Percentiles rank a stretch among this genome's conserved stretches.
phyloP scores from a whole-genome alignment of 2,329 filamentous ascomycete genomes.

The Aspergillus proliferans region DNA sequence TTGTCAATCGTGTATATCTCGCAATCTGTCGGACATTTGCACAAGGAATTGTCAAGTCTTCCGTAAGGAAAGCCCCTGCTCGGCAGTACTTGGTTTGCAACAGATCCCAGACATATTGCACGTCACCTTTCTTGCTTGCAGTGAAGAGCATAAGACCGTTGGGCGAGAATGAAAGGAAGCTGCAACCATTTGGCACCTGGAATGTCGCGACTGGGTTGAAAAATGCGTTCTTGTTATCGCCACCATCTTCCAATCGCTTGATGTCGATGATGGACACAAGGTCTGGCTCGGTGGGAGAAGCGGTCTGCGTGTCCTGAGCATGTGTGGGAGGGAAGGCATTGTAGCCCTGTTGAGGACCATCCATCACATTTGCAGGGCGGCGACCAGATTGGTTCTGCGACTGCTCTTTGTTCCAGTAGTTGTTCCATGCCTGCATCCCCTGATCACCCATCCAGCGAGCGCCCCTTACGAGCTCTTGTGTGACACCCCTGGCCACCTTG shows the following conservation, averaged over 20 bases:
- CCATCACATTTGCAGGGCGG: conserved; percentile 24
- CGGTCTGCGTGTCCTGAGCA: conserved; percentile 34
- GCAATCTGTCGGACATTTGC: conserved; percentile 70
- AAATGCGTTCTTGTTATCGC: conserved; percentile 28
- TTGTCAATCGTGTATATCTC: conserved; percentile 84
- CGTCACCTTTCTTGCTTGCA: conserved; percentile 44
- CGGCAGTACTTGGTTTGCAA: conserved; percentile 43
- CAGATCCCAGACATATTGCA: conserved; percentile 47
- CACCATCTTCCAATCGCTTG: conserved; percentile 36
- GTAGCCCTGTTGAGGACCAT: conserved; percentile 26
- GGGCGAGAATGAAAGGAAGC: conserved; percentile 44
- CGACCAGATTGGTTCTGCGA: conserved; percentile 21
- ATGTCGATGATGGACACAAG: conserved; percentile 43
- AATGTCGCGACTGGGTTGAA: conserved; percentile 40
- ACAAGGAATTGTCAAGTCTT: conserved; percentile 25
- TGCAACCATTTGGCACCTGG: conserved; percentile 44
- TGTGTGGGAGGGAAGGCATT: conserved; percentile 43
- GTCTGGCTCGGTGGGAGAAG: conserved; percentile 35
- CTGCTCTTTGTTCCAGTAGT: conserved; percentile 44
- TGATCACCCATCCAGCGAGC: conserved; percentile 47
- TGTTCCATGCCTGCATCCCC: conserved; percentile 45
- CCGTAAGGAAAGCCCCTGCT: conserved; percentile 30
- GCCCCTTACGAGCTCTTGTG: conserved; percentile 44
- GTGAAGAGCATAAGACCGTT: conserved; percentile 43
- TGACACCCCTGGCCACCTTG: conserved; percentile 44